phyloP scores from a whole-genome alignment of 257 asterid species.

The Fraxinus pennsylvanica region DNA sequence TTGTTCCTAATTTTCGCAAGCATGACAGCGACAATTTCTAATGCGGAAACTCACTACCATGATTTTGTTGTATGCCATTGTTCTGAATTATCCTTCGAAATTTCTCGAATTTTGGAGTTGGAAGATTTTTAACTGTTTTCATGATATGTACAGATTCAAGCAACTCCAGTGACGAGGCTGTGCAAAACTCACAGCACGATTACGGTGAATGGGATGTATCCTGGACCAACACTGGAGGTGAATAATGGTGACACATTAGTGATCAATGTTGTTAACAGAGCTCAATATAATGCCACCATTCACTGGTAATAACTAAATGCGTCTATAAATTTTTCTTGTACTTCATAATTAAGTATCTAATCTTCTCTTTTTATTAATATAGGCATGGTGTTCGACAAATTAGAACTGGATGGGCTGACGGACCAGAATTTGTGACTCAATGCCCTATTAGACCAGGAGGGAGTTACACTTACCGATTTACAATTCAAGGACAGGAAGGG shows the following conservation, averaged over 20 bases:
- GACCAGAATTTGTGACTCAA: conserved; percentile 11
- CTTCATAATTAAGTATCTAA: neutral
- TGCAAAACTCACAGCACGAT: neutral
- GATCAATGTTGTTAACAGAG: conserved; percentile 16
- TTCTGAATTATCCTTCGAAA: neutral
- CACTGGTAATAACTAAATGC: conserved; percentile 11
- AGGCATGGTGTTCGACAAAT: conserved; percentile 13
- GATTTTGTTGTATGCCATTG: neutral
- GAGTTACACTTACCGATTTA: conserved; percentile 17
- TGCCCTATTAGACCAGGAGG: conserved; percentile 20
- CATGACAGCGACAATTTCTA: neutral
- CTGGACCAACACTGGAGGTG: neutral
- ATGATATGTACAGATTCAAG: conserved; percentile 7
- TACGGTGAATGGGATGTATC: conserved; percentile 2
- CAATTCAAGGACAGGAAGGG: conserved; percentile 20
- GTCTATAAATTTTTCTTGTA: neutral
- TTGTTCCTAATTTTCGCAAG: neutral
- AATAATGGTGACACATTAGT: conserved; percentile 10
- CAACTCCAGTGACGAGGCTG: neutral
- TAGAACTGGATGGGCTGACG: conserved; percentile 13
- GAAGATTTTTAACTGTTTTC: neutral
- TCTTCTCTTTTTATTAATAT: neutral
- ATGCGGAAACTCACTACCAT: neutral
- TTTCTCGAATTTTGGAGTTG: neutral
- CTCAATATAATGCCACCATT: conserved; percentile 15